Evolutionary conservation across 2,329 filamentous ascomycete genomes (phyloP).

Genomic region (Exserohilum rostratum): DNA sequence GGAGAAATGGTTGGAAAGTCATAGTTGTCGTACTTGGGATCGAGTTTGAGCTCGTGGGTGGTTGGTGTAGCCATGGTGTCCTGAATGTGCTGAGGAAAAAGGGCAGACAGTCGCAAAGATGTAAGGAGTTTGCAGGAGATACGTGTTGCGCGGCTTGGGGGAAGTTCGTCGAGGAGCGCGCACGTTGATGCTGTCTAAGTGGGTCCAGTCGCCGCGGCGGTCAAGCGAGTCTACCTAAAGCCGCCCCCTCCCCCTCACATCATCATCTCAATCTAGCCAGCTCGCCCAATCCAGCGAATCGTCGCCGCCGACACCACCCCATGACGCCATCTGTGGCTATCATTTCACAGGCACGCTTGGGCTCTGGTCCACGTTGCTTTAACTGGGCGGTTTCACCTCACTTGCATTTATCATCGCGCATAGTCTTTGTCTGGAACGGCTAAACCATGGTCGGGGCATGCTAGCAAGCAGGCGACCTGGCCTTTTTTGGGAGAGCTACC

Average conservation of each 20-base stretch:
- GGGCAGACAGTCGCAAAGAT: neutral
- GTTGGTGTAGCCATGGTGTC: constrained; percentile 37
- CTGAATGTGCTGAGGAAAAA: constrained; percentile 11
- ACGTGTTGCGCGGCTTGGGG: constrained; percentile 15
- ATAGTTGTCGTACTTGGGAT: constrained; percentile 95
- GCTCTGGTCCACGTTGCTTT: neutral
- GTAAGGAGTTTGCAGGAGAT: constrained; percentile 4
- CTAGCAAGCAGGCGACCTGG: constrained; percentile 25
- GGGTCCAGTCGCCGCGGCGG: constrained; percentile 22
- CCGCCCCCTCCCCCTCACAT: constrained; percentile 15
- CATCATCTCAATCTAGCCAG: constrained; percentile 7
- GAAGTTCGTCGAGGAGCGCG: constrained; percentile 22
- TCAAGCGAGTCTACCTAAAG: constrained; percentile 24
- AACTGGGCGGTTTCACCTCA: neutral
- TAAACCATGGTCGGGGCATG: constrained; percentile 27
- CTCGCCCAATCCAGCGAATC: constrained; percentile 12
- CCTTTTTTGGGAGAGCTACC: constrained; percentile 39
- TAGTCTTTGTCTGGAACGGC: constrained; percentile 15
- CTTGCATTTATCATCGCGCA: neutral
- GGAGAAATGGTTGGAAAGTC: constrained; percentile 85
- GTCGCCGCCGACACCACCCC: constrained; percentile 6
- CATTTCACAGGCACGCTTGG: neutral
- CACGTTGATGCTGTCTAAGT: constrained; percentile 35
- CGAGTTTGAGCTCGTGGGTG: constrained; percentile 57
- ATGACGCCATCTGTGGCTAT: constrained; percentile 21